Conservation (phyloP, 73 alveolate genomes). For the Paramecium sonneborni region DNA sequence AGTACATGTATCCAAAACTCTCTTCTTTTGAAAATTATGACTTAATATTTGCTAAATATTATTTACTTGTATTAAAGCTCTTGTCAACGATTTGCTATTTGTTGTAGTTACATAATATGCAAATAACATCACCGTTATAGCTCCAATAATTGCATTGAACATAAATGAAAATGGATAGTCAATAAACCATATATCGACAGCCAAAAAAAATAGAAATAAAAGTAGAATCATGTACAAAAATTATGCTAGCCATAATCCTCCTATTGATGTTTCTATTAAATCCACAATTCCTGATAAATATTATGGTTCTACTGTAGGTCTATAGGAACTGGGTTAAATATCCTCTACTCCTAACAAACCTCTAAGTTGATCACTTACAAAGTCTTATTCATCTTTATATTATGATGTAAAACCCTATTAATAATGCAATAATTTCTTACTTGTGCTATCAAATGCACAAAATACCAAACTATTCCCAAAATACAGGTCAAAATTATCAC, state of each 20-base stretch:
- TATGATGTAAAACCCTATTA: neutral
- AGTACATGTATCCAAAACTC: constrained; percentile 17
- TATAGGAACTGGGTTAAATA: neutral
- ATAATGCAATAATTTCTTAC: neutral
- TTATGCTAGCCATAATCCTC: constrained; percentile 8
- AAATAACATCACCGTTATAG: neutral
- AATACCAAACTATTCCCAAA: constrained; percentile 27
- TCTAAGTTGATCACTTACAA: neutral
- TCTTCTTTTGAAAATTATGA: constrained; percentile 14
- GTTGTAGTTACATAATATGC: constrained; percentile 21
- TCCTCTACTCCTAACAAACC: neutral
- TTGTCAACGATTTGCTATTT: constrained; percentile 8
- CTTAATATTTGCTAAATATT: neutral
- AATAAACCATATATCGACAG: constrained; percentile 7
- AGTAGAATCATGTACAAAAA: neutral
- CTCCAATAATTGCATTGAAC: constrained; percentile 20
- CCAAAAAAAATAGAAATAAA: neutral
- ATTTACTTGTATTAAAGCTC: neutral
- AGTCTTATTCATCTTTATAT: neutral
- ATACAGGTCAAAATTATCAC: neutral
- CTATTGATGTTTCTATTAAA: neutral
- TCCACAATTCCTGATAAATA: constrained; percentile 48
- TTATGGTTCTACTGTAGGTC: constrained; percentile 43
- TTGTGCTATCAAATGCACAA: constrained; percentile 39
- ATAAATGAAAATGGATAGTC: constrained; percentile 2